Percentiles rank a stretch among this genome's conserved stretches.
phyloP scores from a whole-genome alignment of 768 basidiomycete species.

The Symmetrospora coprosmae region DNA sequence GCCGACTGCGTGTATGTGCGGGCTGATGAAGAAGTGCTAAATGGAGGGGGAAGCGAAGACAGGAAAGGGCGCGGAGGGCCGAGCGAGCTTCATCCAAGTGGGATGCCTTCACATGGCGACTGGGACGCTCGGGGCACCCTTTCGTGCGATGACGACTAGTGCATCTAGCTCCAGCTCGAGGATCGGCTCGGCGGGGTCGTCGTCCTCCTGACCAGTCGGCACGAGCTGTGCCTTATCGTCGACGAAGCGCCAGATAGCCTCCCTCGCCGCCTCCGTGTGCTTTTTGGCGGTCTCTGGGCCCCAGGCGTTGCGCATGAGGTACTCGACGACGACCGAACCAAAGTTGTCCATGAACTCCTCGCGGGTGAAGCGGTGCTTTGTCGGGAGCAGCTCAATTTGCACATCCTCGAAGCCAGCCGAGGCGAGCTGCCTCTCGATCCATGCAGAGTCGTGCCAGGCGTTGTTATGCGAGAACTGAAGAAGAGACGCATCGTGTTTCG shows the following conservation, averaged over 20 bases:
- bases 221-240: too few relatives aligned
- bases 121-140: too few relatives aligned
- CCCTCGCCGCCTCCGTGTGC: background rate
- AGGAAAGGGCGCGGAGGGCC: too few relatives aligned
- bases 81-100: too few relatives aligned
- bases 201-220: too few relatives aligned
- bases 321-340: background rate
- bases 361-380: background rate
- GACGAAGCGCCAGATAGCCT: background rate
- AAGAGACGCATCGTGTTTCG: background rate
- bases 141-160: too few relatives aligned
- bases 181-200: too few relatives aligned
- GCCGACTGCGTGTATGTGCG: too few relatives aligned
- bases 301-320: background rate
- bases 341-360: conserved; percentile 10
- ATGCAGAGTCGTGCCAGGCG: conserved; percentile 5
- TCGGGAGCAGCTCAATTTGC: background rate
- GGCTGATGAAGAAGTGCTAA: too few relatives aligned
- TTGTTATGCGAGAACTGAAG: background rate
- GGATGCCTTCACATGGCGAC: too few relatives aligned
- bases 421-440: background rate
- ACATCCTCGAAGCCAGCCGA: background rate
- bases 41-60: too few relatives aligned
- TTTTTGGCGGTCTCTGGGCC: background rate
- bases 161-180: too few relatives aligned